Conservation (phyloP, 352 stramenopile species). For the Phytophthora rubi region DNA sequence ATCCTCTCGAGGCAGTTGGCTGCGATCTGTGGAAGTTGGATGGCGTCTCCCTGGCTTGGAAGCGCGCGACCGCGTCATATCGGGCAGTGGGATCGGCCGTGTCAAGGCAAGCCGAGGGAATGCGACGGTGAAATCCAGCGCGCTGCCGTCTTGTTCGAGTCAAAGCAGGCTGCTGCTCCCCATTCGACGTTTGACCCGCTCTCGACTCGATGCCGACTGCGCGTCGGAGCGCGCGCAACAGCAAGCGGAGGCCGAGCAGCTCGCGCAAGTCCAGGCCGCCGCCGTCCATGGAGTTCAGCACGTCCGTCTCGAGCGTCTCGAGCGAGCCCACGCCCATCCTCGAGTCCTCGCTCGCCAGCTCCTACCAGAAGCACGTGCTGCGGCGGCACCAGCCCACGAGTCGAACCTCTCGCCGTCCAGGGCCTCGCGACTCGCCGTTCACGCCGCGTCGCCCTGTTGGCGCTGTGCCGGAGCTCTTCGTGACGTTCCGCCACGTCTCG, state of each 20-base stretch:
- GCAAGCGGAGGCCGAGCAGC: constrained; percentile 23
- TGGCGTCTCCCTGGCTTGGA: constrained; percentile 5
- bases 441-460: constrained; percentile 34
- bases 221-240: constrained; percentile 18
- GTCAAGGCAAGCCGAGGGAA: constrained; percentile 31
- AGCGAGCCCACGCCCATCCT: constrained; percentile 39
- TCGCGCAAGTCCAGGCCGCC: constrained; percentile 14
- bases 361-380: constrained; percentile 37
- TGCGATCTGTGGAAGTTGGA: constrained; percentile 26
- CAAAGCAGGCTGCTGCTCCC: not conserved
- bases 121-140: constrained; percentile 14
- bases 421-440: constrained; percentile 29
- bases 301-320: constrained; percentile 37
- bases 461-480: constrained; percentile 36
- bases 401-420: constrained; percentile 22
- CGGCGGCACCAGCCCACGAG: constrained; percentile 29
- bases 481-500: constrained; percentile 47
- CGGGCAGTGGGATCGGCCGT: not conserved
- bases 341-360: constrained; percentile 36
- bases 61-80: not conserved
- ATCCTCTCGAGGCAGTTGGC: no score
- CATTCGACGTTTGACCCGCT: constrained; percentile 29
- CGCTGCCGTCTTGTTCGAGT: not conserved
- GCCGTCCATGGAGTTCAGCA: constrained; percentile 24
- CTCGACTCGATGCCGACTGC: constrained; percentile 10